phyloP scores from a whole-genome alignment of 441 rosid genomes.

The Corymbia citriodora region DNA sequence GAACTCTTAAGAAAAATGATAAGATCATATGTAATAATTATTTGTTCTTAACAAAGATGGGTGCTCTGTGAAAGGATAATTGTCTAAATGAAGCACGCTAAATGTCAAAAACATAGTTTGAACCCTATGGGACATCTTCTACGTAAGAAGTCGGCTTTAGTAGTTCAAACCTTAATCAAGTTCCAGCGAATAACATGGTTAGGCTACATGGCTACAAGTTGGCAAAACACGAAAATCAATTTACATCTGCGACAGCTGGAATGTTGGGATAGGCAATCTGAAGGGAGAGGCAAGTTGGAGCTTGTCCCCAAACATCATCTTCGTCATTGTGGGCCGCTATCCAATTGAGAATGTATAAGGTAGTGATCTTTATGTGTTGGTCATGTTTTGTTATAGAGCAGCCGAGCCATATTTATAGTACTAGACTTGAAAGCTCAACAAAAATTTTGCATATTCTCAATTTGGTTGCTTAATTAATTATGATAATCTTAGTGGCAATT shows the following conservation, averaged over 20 bases:
- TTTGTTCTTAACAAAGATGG: not conserved
- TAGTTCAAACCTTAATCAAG: not conserved
- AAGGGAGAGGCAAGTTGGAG: not conserved
- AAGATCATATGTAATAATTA: not conserved
- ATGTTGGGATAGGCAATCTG: not conserved
- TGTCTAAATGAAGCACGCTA: not conserved
- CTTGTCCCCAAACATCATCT: not conserved
- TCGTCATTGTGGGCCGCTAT: not conserved
- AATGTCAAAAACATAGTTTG: not conserved
- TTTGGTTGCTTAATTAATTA: not conserved
- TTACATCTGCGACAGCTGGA: not conserved
- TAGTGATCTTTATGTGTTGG: not conserved
- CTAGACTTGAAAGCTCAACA: not conserved
- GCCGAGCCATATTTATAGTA: not conserved
- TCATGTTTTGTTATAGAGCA: not conserved
- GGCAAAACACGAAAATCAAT: not conserved
- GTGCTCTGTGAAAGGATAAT: not conserved
- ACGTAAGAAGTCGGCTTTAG: not conserved
- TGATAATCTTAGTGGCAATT: not conserved
- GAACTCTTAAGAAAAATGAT: not conserved
- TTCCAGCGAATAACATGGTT: too few species aligned
- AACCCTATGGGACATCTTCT: not conserved
- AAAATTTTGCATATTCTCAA: not conserved
- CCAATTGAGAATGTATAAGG: not conserved
- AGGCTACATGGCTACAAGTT: too few species aligned